phyloP scores from a whole-genome alignment of 208 protist species.

The Crithidia mellificae region DNA sequence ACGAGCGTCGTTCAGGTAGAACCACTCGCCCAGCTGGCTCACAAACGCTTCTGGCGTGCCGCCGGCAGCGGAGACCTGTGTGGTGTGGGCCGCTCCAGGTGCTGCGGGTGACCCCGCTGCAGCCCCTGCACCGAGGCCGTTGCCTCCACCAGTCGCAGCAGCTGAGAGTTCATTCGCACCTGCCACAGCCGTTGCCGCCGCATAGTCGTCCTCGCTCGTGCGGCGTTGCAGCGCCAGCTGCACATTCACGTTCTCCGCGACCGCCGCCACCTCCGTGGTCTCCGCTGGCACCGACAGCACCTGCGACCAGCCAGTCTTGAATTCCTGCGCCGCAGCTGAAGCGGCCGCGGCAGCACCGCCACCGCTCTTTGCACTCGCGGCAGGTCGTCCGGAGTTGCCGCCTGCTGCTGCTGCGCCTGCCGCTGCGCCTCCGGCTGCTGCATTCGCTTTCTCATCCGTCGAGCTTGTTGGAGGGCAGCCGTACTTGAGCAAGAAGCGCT shows the following conservation, averaged over 20 bases:
- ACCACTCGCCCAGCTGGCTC: constrained; percentile 36
- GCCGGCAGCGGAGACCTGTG: no score
- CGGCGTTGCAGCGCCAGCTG: constrained; percentile 6
- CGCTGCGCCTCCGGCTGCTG: no score
- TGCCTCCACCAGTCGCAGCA: background rate
- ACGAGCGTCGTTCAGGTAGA: constrained; percentile 33
- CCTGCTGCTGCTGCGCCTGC: no score
- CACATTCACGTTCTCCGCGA: constrained; percentile 2
- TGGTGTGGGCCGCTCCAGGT: no score
- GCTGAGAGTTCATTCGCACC: no score
- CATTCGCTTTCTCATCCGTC: background rate
- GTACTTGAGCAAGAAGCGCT: constrained; percentile 21
- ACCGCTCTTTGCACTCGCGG: constrained; percentile 3
- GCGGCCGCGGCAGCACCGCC: constrained; percentile 14
- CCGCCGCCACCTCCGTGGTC: background rate
- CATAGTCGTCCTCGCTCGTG: background rate
- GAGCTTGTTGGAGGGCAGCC: constrained; percentile 21
- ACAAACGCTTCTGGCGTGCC: background rate
- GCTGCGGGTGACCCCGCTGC: no score
- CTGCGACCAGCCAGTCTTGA: constrained; percentile 10
- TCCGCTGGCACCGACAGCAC: constrained; percentile 16
- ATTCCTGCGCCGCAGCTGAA: constrained; percentile 10
- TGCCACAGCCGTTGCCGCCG: background rate
- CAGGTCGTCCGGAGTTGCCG: background rate
- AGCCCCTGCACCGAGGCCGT: background rate